A percentile compares a stretch with the other conserved stretches of the same genome.
Conservation (phyloP, 495 filamentous ascomycete species). For the Xylaria bambusicola region DNA sequence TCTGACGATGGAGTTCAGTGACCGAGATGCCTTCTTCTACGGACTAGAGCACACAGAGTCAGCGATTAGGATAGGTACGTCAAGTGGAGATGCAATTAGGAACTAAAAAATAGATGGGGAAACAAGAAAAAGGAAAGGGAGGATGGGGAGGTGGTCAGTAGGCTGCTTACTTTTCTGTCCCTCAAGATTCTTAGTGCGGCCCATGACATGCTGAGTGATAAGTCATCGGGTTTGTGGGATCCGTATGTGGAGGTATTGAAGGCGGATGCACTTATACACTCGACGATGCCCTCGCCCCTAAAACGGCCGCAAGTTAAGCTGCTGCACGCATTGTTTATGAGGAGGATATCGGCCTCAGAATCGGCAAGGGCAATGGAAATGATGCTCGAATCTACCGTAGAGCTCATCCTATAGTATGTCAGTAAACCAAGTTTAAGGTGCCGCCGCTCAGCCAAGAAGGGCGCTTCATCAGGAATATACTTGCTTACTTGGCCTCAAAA, state of each 20-base stretch:
- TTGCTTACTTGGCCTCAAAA: background rate
- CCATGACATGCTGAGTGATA: background rate
- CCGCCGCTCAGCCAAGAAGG: too few relatives aligned
- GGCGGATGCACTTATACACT: background rate
- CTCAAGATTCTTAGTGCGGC: background rate
- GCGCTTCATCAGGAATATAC: too few relatives aligned
- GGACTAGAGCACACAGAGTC: too few relatives aligned
- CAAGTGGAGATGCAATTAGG: too few relatives aligned
- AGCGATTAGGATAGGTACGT: too few relatives aligned
- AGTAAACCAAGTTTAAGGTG: too few relatives aligned
- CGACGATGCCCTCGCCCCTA: conserved; percentile 1
- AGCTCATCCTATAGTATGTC: too few relatives aligned
- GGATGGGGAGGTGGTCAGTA: too few relatives aligned
- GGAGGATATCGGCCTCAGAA: conserved; percentile 1
- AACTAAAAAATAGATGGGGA: too few relatives aligned
- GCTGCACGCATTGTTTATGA: background rate
- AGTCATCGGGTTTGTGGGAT: background rate
- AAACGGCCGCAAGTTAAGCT: conserved; percentile 4
- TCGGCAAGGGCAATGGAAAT: background rate
- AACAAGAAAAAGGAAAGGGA: too few relatives aligned
- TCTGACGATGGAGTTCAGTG: background rate
- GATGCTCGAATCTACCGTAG: background rate
- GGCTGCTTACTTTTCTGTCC: background rate
- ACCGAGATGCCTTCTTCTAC: conserved; percentile 1
- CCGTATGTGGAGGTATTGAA: background rate